Percentiles rank a stretch among this genome's conserved stretches.
Conservation (phyloP, 352 stramenopile genomes). For the Phytopythium boreale region DNA sequence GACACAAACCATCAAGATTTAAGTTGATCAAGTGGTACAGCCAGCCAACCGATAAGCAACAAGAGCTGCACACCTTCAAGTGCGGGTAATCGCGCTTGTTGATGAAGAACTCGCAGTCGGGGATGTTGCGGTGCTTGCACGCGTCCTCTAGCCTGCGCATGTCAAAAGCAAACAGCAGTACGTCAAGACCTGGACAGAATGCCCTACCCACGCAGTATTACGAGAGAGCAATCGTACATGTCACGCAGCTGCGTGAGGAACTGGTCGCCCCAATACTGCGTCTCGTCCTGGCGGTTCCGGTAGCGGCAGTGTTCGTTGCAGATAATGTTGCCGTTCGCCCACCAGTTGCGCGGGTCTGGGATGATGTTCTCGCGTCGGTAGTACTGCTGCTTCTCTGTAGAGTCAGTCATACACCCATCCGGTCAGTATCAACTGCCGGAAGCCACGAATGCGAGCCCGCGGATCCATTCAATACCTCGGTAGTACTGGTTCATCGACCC, state of each 20-base stretch:
- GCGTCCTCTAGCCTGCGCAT: constrained; percentile 86
- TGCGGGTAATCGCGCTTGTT: constrained; percentile 99
- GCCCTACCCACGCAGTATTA: neutral
- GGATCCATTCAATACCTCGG: constrained; percentile 29
- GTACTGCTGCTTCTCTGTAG: constrained; percentile 69
- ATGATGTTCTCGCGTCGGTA: constrained; percentile 84
- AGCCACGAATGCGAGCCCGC: too few relatives aligned
- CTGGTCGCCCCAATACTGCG: constrained; percentile 97
- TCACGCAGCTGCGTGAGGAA: constrained; percentile 96
- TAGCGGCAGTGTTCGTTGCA: constrained; percentile 95
- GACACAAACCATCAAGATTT: neutral
- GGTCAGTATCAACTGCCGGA: neutral
- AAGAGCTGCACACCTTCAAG: constrained; percentile 85
- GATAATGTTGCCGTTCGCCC: constrained; percentile 99
- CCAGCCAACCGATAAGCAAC: neutral
- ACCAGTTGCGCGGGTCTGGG: constrained; percentile 91
- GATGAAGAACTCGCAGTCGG: constrained; percentile 99
- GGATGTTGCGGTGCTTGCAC: constrained; percentile 92
- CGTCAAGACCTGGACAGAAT: neutral
- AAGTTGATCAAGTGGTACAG: constrained; percentile 2
- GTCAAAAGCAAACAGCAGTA: neutral
- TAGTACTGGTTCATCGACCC: constrained; percentile 92
- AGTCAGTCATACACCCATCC: too few relatives aligned
- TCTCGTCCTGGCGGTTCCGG: constrained; percentile 87
- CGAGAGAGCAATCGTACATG: constrained; percentile 59